phyloP scores from a whole-genome alignment of 1,284 basidiomycete species.

The Megacollybia platyphylla region DNA sequence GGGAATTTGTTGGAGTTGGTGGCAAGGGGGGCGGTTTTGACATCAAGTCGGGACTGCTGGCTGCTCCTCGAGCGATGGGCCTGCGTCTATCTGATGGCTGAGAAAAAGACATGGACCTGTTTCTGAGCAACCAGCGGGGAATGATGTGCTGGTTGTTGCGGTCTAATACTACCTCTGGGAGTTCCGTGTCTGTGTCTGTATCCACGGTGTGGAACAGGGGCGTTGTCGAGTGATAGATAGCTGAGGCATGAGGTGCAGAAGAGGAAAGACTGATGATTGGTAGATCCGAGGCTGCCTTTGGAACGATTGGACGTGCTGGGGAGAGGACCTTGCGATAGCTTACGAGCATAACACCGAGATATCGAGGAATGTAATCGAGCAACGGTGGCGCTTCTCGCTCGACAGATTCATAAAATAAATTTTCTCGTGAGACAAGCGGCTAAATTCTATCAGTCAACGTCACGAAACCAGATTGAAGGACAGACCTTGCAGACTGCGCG shows the following conservation, averaged over 20 bases:
- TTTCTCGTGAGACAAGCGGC: constrained; percentile 94
- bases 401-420: constrained; percentile 95
- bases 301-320: not conserved
- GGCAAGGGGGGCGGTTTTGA: constrained; percentile 30
- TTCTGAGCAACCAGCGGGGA: constrained; percentile 80
- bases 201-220: constrained; percentile 8
- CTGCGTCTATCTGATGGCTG: constrained; percentile 11
- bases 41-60: constrained; percentile 52
- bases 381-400: constrained; percentile 88
- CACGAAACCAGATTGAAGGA: constrained; percentile 11
- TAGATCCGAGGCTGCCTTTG: not conserved
- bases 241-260: constrained; percentile 14
- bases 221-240: constrained; percentile 2
- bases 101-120: constrained; percentile 41
- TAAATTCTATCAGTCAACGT: constrained; percentile 19
- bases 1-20: constrained; percentile 43
- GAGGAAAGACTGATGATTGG: constrained; percentile 6
- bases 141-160: constrained; percentile 86
- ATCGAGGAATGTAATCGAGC: constrained; percentile 89
- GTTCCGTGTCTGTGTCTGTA: constrained; percentile 47
- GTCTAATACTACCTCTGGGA: constrained; percentile 86
- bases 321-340: constrained; percentile 75
- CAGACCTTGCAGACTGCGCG: constrained; percentile 94
- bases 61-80: constrained; percentile 35
- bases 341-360: constrained; percentile 96